These are phyloP conservation scores for Hibiscus mutabilis DNA, from an alignment of 345 rosid species.

Conservation along the genomic window DNA sequence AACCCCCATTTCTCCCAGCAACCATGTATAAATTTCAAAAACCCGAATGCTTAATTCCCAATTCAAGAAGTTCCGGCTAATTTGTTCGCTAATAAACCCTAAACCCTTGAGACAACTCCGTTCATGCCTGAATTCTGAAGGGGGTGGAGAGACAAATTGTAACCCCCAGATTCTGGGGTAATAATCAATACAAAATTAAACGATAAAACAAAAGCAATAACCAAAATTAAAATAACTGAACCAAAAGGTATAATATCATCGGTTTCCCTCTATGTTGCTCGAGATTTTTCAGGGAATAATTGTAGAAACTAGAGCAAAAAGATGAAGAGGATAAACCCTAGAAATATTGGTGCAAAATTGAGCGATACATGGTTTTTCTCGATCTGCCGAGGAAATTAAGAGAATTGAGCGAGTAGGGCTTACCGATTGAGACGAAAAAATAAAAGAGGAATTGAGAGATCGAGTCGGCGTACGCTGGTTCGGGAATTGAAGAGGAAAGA, in stretches of 20 bases:
- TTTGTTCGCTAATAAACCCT: slow-evolving; percentile 21
- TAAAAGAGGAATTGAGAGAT: not conserved
- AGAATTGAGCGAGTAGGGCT: slow-evolving; percentile 7
- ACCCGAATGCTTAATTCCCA: not conserved
- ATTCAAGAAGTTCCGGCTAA: slow-evolving; percentile 18
- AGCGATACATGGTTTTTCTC: not conserved
- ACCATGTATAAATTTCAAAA: slow-evolving; percentile 47
- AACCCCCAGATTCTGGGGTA: slow-evolving; percentile 5
- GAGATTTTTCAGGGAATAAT: not conserved
- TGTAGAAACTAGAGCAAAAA: not conserved
- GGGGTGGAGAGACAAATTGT: not conserved
- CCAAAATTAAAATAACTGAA: not conserved
- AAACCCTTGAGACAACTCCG: slow-evolving; percentile 8
- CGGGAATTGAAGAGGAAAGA: slow-evolving; percentile 8
- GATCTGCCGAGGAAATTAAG: not conserved
- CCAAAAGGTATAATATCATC: slow-evolving; percentile 1
- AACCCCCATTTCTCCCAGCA: slow-evolving; percentile 74
- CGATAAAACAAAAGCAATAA: not conserved
- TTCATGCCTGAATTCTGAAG: not conserved
- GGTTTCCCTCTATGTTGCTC: not conserved
- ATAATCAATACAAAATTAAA: slow-evolving; percentile 9
- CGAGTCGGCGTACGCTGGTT: slow-evolving; percentile 18
- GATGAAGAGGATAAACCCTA: not conserved
- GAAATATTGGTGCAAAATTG: not conserved
- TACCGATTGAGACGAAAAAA: slow-evolving; percentile 19